A percentile compares a stretch with the other conserved stretches of the same genome.
Conservation (phyloP, 306 rosid species). For the Carpinus viminea region DNA sequence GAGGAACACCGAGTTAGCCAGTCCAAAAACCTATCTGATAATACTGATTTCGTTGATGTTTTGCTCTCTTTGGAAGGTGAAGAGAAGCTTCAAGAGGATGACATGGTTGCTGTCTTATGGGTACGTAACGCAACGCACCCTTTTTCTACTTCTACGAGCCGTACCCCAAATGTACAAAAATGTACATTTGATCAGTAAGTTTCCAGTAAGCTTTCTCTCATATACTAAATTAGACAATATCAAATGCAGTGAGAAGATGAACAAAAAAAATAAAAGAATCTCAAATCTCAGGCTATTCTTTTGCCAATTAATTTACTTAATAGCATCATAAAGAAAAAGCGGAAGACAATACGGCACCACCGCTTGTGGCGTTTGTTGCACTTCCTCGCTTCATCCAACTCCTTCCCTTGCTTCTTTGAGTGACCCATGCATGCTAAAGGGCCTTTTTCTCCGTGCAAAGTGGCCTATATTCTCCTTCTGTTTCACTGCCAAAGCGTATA, state of each 20-base stretch:
- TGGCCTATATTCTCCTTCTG: too few species aligned
- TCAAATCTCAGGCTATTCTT: constrained; percentile 1
- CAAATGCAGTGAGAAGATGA: not conserved
- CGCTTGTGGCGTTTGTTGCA: constrained; percentile 69
- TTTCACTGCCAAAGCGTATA: too few species aligned
- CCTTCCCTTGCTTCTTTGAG: constrained; percentile 76
- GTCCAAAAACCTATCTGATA: constrained; percentile 20
- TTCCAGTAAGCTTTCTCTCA: not conserved
- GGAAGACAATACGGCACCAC: constrained; percentile 59
- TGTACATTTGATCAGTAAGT: not conserved
- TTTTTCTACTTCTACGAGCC: too few species aligned
- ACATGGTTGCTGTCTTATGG: constrained; percentile 63
- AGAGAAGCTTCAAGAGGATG: constrained; percentile 48
- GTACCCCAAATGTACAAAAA: too few species aligned
- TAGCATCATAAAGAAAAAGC: constrained; percentile 14
- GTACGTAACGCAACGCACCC: constrained; percentile 19
- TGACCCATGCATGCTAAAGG: too few species aligned
- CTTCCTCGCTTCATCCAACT: constrained; percentile 43
- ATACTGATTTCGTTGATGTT: constrained; percentile 53
- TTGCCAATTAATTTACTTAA: constrained; percentile 9
- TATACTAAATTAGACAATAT: not conserved
- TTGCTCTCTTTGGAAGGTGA: constrained; percentile 48
- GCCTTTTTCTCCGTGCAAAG: too few species aligned
- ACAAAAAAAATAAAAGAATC: not conserved
- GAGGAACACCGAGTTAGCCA: constrained; percentile 36